Percentiles rank a stretch among this genome's conserved stretches.
Evolutionary conservation across 2,329 filamentous ascomycete species (phyloP).

Genomic region (Trichophyton benhamiae): DNA sequence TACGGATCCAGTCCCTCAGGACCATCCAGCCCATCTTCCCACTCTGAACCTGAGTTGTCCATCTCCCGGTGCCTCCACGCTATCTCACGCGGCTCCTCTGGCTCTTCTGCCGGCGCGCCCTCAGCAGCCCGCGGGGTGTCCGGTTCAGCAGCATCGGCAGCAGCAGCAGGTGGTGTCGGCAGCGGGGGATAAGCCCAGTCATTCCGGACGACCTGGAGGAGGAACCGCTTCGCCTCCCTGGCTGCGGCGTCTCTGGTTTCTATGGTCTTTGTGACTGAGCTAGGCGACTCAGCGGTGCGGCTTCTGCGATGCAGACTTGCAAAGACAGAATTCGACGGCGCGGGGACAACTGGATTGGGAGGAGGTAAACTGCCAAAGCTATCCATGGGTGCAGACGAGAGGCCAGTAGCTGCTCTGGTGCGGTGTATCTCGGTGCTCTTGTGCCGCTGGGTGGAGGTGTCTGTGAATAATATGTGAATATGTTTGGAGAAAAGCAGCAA

Average conservation of each 20-base stretch:
- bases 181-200: conserved; percentile 28
- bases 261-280: conserved; percentile 1
- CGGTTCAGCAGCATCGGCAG: neutral
- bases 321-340: conserved; percentile 12
- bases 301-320: conserved; percentile 16
- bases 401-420: neutral
- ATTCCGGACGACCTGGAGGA: conserved; percentile 30
- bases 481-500: too few relatives aligned
- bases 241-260: conserved; percentile 30
- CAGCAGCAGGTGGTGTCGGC: too few relatives aligned
- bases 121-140: neutral
- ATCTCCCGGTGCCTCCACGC: conserved; percentile 14
- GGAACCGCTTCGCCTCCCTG: conserved; percentile 30
- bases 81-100: conserved; percentile 6
- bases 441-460: neutral
- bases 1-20: conserved; percentile 20
- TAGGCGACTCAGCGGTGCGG: conserved; percentile 12
- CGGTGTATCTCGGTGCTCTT: neutral
- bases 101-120: neutral
- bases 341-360: conserved; percentile 5
- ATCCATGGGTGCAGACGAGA: neutral
- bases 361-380: neutral
- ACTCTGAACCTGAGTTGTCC: conserved; percentile 14
- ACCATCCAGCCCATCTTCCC: neutral
- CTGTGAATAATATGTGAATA: too few relatives aligned